Evolutionary conservation across 257 asterid species (phyloP).

Genomic region (Gentiana macrophylla): DNA sequence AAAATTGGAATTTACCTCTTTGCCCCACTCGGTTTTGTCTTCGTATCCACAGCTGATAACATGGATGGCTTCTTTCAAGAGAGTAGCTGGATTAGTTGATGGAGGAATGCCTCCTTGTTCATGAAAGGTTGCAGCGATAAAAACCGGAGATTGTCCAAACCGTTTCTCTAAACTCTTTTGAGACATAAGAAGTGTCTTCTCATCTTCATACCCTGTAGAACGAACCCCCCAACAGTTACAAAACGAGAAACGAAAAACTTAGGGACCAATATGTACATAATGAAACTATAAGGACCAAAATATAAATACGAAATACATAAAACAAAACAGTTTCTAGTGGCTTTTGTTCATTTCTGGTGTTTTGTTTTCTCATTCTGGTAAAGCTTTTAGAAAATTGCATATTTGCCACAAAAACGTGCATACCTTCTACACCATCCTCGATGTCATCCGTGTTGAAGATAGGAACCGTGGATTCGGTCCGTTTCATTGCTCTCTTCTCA

Average conservation of each 20-base stretch:
- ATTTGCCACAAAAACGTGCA: background rate
- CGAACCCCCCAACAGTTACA: background rate
- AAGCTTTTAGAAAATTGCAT: no score
- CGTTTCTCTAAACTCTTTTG: slow-evolving; percentile 92
- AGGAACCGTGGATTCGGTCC: slow-evolving; percentile 78
- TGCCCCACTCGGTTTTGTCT: slow-evolving; percentile 96
- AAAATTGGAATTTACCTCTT: slow-evolving; percentile 46
- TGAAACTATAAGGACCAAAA: no score
- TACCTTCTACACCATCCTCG: slow-evolving; percentile 91
- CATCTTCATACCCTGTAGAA: slow-evolving; percentile 74
- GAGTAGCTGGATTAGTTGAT: slow-evolving; percentile 65
- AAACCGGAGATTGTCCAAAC: slow-evolving; percentile 91
- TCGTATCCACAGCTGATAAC: slow-evolving; percentile 96
- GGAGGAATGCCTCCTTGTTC: slow-evolving; percentile 92
- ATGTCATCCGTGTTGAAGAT: slow-evolving; percentile 72
- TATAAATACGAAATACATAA: no score
- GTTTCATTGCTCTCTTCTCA: slow-evolving; percentile 59
- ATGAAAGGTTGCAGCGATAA: slow-evolving; percentile 88
- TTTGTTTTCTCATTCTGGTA: no score
- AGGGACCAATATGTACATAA: no score
- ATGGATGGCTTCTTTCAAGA: slow-evolving; percentile 92
- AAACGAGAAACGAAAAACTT: no score
- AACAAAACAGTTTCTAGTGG: no score
- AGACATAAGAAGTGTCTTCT: slow-evolving; percentile 80
- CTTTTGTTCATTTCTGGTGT: no score